Evolutionary conservation across 176 grass and related monocot genomes (phyloP).

Genomic region (Pharus latifolius): DNA sequence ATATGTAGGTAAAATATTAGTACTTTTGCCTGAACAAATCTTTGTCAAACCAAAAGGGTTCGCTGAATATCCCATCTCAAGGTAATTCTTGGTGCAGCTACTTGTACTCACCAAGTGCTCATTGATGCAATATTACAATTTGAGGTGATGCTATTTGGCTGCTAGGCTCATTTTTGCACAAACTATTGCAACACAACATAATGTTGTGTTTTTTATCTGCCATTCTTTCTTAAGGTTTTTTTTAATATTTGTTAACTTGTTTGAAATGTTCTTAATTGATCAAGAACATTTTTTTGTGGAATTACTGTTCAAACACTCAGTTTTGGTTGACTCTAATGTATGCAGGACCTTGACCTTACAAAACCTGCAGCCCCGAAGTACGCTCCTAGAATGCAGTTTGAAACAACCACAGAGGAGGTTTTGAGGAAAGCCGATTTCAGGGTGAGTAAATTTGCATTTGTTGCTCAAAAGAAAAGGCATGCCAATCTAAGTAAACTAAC

Average conservation of each 20-base stretch:
- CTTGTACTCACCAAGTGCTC: neutral
- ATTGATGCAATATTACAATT: neutral
- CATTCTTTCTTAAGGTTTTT: neutral
- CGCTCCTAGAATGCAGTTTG: conserved; percentile 35
- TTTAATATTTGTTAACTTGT: neutral
- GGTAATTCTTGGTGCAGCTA: neutral
- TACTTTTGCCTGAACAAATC: neutral
- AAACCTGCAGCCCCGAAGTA: conserved; percentile 41
- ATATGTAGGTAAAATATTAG: neutral
- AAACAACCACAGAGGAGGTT: conserved; percentile 70
- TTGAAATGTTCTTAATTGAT: no score
- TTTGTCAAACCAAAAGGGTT: neutral
- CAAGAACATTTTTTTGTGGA: neutral
- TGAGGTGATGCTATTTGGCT: no score
- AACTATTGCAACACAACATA: neutral
- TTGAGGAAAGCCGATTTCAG: conserved; percentile 93
- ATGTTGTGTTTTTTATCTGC: neutral
- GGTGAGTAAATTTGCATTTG: conserved; percentile 41
- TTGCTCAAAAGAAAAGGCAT: no score
- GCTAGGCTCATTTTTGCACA: neutral
- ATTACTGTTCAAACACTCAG: neutral
- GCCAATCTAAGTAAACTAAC: neutral
- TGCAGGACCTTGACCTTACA: conserved; percentile 84
- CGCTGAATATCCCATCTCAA: no score
- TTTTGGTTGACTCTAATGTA: conserved; percentile 16